Base-by-base conservation (phyloP, 2,329 filamentous ascomycete species). In the Rugonectria rugulosa region DNA sequence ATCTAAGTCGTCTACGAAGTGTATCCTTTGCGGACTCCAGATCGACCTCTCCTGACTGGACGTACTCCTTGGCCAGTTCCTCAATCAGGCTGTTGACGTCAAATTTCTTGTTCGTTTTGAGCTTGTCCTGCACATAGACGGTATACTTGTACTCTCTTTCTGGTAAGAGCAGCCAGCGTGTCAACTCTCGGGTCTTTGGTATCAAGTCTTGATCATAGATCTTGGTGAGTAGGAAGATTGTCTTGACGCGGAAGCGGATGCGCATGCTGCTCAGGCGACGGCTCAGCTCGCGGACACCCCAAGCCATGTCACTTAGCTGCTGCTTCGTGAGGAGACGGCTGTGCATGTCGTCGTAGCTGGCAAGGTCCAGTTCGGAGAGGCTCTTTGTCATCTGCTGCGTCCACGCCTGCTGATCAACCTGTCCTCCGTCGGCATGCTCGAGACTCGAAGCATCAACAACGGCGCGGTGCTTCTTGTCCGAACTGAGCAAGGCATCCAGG, bases 271-370 rank as follows among this genome's bases (percentile, higher is more conserved):
- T 90, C 56, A 98, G 77, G 57, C 91, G 89, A 69, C 96, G 90
- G 24, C 91, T 94, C 55, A 99, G 79, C 74, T 97, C 92, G 42
- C 95, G 83, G 54, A 98, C 95, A 21, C 94, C 93, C 86, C 94
- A 93, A 0, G 94, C 93, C 94, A 99, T 98, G 67, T 98, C 95
- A 12, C 90, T 92, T 36, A 99, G 81, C 74, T 99, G 92, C 72
- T 91, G 92, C 78, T 98, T 98, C 2, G 93, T 97, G 63, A 98
- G 81, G 44, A 97, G 84, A n/a, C 94, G 84, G 56, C 82, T 86
- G 67, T 84, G 81, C 36, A 82, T 64, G 8, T 74, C 70, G 21
- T 73, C 70, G 54, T 73, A 59, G 36, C 70, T 57, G 7, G 67
- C 59, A 10, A 78, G 68, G 54, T 81, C 76, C 32, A 75, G 57